phyloP scores from a whole-genome alignment of 441 rosid species.

The Lepidium campestre region DNA sequence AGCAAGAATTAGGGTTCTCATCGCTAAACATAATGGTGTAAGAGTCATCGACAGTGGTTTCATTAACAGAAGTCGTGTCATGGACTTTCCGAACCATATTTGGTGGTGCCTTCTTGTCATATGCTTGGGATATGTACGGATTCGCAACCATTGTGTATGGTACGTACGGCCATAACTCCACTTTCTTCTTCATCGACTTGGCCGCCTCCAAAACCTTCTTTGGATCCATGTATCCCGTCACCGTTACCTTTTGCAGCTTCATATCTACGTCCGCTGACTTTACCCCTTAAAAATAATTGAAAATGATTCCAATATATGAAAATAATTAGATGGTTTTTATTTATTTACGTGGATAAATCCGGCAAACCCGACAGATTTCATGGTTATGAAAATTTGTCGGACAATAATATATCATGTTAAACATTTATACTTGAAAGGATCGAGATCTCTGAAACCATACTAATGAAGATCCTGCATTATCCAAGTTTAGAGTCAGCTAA shows the following conservation, averaged over 20 bases:
- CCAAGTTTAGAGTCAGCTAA: too few relatives aligned
- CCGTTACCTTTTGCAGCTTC: constrained; percentile 79
- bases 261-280: constrained; percentile 68
- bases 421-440: too few relatives aligned
- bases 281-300: constrained; percentile 30
- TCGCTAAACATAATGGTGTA: constrained; percentile 72
- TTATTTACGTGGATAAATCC: too few relatives aligned
- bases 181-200: constrained; percentile 73
- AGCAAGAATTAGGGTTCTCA: constrained; percentile 77
- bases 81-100: constrained; percentile 63
- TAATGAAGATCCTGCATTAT: too few relatives aligned
- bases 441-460: too few relatives aligned
- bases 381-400: too few relatives aligned
- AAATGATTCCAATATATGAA: not conserved
- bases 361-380: too few relatives aligned
- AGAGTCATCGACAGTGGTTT: constrained; percentile 53
- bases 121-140: constrained; percentile 78
- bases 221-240: constrained; percentile 56
- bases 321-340: too few relatives aligned
- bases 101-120: constrained; percentile 87
- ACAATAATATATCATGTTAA: too few relatives aligned
- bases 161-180: constrained; percentile 90
- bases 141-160: constrained; percentile 59
- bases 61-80: constrained; percentile 39
- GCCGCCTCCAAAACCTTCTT: constrained; percentile 69